These are phyloP conservation scores for Voacanga thouarsii DNA, from an alignment of 257 asterid species.

Conservation along the genomic window DNA sequence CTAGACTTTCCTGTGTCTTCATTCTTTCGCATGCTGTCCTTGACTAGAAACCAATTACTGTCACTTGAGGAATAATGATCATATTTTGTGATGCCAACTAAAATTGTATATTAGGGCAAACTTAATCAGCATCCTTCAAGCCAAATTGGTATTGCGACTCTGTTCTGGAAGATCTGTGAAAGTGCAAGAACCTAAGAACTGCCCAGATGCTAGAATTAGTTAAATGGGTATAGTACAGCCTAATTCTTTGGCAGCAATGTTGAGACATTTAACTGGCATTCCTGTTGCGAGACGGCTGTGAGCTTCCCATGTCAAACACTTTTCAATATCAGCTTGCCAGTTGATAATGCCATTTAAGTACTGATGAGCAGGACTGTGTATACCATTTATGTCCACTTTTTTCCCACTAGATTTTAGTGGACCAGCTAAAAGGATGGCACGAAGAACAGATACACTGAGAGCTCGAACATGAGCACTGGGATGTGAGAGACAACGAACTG, in stretches of 20 bases:
- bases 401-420: slow-evolving; percentile 42
- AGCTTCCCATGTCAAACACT: slow-evolving; percentile 91
- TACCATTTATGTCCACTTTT: slow-evolving; percentile 33
- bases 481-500: slow-evolving; percentile 87
- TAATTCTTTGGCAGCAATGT: slow-evolving; percentile 81
- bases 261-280: slow-evolving; percentile 59
- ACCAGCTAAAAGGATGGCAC: slow-evolving; percentile 65
- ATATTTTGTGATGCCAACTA: background rate
- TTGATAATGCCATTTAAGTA: slow-evolving; percentile 44
- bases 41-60: slow-evolving; percentile 1
- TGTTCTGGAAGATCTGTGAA: slow-evolving; percentile 14
- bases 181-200: slow-evolving; percentile 12
- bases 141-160: background rate
- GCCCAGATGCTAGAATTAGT: slow-evolving; percentile 8
- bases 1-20: background rate
- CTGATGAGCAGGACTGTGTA: slow-evolving; percentile 45
- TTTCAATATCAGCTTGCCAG: slow-evolving; percentile 76
- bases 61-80: background rate
- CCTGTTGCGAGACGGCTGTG: slow-evolving; percentile 81
- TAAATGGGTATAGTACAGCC: slow-evolving; percentile 66
- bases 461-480: slow-evolving; percentile 98
- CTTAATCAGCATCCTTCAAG: slow-evolving; percentile 14
- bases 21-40: background rate
- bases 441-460: slow-evolving; percentile 90
- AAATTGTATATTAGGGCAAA: background rate